Base-by-base conservation (phyloP, 768 basidiomycete genomes). In the Ramaria rubella region DNA sequence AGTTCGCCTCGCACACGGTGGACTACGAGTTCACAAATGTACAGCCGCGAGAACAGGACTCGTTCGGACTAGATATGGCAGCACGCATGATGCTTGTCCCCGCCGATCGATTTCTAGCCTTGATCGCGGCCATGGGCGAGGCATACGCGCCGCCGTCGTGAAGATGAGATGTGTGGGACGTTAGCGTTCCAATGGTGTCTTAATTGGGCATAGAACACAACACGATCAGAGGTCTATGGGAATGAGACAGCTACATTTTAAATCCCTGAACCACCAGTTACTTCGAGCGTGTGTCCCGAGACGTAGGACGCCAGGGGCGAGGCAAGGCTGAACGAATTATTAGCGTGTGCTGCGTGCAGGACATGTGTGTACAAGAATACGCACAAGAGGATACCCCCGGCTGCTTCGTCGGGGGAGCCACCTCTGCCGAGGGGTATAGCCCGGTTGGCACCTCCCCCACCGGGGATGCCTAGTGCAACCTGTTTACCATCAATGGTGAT, bases 401-500 rank as follows among this genome's bases (percentile, higher is more conserved):
- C 90, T 5, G 86, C 90, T 67, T 93, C 90, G 52, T 92, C 90
- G 1, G 87, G 70, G 7, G 75, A 74, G 49, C 81, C 86, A 15
- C 82, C 81, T 50, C 89, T 75, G 38, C 80, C 74, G 24, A 93
- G 77, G n/a, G 92, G 86, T 64, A 85, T 78, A 45, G 52, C 26
- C 64, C 63, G 42, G 66, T 58, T n/a, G 63, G 43, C 27, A 65
- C 66, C 1, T 67, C 65, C 0, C 75, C 70, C 43, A 72, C 75
- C 76, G 3, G 90, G 90, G 57, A 93, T 82, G 58, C 90, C 91
- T 8, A 93, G 76, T 7, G 86, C 81, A 59, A 93, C 86, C 66
- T 86, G 85, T 78, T 91, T 87, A 4, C 90, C 91, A 59, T 82
- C 82, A 49, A 92, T 85, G 66, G 86, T 83, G 66, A 93, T 90